Evolutionary conservation across 148 eudicot species (phyloP).

Genomic region (Pharnaceum exiguum): DNA sequence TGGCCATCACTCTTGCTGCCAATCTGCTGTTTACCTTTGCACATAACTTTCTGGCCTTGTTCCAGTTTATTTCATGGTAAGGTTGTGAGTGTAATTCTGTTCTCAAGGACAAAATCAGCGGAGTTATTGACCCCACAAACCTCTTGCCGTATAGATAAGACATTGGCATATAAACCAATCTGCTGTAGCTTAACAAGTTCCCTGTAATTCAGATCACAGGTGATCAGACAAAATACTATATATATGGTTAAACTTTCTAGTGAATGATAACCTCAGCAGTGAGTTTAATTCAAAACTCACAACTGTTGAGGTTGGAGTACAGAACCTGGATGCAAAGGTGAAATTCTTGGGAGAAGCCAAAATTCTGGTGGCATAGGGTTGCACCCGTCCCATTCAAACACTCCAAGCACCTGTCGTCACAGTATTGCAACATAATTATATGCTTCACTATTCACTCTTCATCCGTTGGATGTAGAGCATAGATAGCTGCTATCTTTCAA

Average conservation of each 20-base stretch:
- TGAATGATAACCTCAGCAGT: background rate
- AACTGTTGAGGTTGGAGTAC: too few species aligned
- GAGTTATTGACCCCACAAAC: slow-evolving; percentile 50
- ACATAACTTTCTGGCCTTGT: slow-evolving; percentile 46
- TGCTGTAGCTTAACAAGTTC: slow-evolving; percentile 51
- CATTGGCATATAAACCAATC: slow-evolving; percentile 72
- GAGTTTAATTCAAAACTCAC: background rate
- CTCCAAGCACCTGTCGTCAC: slow-evolving; percentile 43
- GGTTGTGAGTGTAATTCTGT: slow-evolving; percentile 39
- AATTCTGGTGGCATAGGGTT: slow-evolving; percentile 72
- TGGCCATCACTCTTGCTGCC: background rate
- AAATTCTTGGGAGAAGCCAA: slow-evolving; percentile 52
- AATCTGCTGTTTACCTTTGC: slow-evolving; percentile 36
- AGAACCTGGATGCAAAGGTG: slow-evolving; percentile 59
- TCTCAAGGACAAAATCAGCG: slow-evolving; percentile 34
- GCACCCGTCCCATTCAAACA: slow-evolving; percentile 63
- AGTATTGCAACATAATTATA: too few species aligned
- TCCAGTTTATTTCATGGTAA: slow-evolving; percentile 44
- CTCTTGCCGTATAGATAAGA: slow-evolving; percentile 65
- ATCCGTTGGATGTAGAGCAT: background rate
- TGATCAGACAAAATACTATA: background rate
- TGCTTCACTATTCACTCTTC: background rate
- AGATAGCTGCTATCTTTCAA: too few species aligned
- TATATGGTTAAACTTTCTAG: background rate
- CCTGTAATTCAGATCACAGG: slow-evolving; percentile 30